Percentiles rank a stretch among this genome's conserved stretches.
Evolutionary conservation across 2,329 filamentous ascomycete species (phyloP).

Genomic region (Macrophomina phaseolina): DNA sequence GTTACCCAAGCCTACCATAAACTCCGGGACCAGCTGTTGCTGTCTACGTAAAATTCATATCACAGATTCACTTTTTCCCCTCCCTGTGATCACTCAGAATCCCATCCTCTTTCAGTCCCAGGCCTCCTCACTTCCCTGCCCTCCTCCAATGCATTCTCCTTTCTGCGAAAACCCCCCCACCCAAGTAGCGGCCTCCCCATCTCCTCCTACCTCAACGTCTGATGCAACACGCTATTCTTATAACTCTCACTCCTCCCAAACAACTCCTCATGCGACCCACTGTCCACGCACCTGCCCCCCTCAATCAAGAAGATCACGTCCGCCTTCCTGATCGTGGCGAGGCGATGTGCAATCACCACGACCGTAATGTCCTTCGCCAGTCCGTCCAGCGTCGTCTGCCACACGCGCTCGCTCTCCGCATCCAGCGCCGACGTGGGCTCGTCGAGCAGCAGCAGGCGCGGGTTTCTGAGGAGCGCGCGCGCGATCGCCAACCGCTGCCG

Average conservation of each 20-base stretch:
- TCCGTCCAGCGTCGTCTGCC: constrained; percentile 46
- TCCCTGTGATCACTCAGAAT: no score
- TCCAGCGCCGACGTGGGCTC: constrained; percentile 52
- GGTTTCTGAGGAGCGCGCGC: constrained; percentile 50
- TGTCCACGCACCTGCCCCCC: constrained; percentile 54
- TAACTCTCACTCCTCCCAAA: constrained; percentile 57
- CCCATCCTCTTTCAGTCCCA: no score
- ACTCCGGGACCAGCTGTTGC: no score
- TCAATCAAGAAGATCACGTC: constrained; percentile 53
- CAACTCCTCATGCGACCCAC: constrained; percentile 56
- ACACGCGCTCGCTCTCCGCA: constrained; percentile 48
- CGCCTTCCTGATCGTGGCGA: constrained; percentile 49
- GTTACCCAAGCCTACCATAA: no score
- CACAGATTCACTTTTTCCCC: no score
- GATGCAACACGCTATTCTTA: constrained; percentile 56
- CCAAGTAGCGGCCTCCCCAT: no score
- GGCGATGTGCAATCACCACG: constrained; percentile 53
- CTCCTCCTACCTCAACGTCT: constrained; percentile 44
- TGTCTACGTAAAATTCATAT: no score
- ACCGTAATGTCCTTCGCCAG: constrained; percentile 47
- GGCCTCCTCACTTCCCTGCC: not conserved
- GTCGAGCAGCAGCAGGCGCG: constrained; percentile 49
- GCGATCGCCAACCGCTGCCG: constrained; percentile 51
- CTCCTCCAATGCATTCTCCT: not conserved
- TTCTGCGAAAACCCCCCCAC: no score